phyloP scores from a whole-genome alignment of 257 asterid species.

The Capsicum baccatum region DNA sequence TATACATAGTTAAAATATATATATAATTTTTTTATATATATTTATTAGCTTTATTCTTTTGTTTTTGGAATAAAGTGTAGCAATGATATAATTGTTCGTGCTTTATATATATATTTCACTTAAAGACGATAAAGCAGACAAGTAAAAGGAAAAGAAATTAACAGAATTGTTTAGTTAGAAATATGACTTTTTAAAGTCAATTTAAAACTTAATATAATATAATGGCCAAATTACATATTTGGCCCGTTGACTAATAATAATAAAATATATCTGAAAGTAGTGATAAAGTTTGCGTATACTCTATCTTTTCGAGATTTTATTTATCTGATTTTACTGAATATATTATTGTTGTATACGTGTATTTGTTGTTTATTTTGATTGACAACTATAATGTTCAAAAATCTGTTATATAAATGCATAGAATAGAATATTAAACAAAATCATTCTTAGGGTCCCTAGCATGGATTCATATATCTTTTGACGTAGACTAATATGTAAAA shows the following conservation, averaged over 20 bases:
- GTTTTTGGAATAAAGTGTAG: slow-evolving; percentile 8
- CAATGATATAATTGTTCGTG: not conserved
- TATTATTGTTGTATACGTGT: no score
- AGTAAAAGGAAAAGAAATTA: not conserved
- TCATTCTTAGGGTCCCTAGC: not conserved
- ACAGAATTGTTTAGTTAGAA: not conserved
- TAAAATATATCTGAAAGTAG: no score
- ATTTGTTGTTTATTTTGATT: no score
- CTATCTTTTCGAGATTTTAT: no score
- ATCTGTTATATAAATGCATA: not conserved
- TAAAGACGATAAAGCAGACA: not conserved
- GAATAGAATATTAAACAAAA: not conserved
- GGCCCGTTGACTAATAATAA: no score
- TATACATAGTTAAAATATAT: no score
- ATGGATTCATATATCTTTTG: not conserved
- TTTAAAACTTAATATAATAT: no score
- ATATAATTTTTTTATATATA: not conserved
- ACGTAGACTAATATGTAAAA: not conserved
- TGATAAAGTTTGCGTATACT: no score
- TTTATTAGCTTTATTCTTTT: not conserved
- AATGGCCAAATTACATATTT: no score
- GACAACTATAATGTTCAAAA: no score
- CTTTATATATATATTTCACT: not conserved
- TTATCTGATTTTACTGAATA: no score
- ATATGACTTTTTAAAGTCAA: not conserved